Percentiles rank a stretch among this genome's conserved stretches.
Evolutionary conservation across 78 protist species (phyloP).

Genomic region (Protostelium mycophagum): DNA sequence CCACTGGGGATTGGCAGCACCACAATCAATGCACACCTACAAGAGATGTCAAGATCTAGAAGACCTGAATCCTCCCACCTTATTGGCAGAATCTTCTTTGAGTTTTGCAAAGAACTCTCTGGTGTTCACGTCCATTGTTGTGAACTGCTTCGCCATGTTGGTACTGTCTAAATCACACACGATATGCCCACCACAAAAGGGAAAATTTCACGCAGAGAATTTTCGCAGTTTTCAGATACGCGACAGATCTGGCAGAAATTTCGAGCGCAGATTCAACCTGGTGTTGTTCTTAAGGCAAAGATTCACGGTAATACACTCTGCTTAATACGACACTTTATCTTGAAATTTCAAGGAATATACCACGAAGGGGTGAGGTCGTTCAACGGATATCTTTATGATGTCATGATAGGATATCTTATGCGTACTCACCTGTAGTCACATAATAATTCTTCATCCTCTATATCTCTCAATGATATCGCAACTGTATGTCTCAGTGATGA

Average conservation of each 20-base stretch:
- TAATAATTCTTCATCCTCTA: background rate
- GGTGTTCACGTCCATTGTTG: background rate
- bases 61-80: background rate
- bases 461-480: background rate
- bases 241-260: too few relatives aligned
- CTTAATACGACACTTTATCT: too few relatives aligned
- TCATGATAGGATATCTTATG: background rate
- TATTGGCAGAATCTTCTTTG: background rate
- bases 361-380: background rate
- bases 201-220: too few relatives aligned
- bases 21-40: constrained; percentile 75
- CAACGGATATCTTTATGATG: background rate
- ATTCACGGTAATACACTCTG: too few relatives aligned
- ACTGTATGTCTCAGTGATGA: background rate
- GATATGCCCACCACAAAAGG: too few relatives aligned
- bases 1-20: constrained; percentile 81
- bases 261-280: too few relatives aligned
- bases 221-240: too few relatives aligned
- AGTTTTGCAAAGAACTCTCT: background rate
- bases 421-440: background rate
- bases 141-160: constrained; percentile 1
- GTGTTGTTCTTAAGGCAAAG: too few relatives aligned
- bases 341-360: too few relatives aligned
- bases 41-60: background rate
- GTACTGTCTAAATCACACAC: too few relatives aligned